Evolutionary conservation across 2,329 filamentous ascomycete species (phyloP).

Genomic region (Penicillium janthinellum): DNA sequence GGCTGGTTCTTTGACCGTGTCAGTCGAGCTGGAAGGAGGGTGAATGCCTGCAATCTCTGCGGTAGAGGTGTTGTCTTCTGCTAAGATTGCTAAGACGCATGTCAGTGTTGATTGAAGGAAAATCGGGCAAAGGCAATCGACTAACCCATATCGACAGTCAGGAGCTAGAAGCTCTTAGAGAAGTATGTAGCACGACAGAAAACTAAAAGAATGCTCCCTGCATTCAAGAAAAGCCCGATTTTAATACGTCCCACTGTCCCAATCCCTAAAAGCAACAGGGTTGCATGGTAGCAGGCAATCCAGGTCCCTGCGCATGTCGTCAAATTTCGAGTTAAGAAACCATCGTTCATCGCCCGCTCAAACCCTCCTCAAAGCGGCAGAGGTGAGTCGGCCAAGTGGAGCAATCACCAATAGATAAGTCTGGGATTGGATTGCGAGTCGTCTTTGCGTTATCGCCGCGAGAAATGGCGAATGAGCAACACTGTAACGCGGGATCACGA

Average conservation of each 20-base stretch:
- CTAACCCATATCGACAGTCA: neutral
- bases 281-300: neutral
- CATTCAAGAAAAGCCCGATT: neutral
- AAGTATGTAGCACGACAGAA: neutral
- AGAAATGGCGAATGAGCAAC: neutral
- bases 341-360: neutral
- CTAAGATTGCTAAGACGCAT: neutral
- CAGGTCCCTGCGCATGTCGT: neutral
- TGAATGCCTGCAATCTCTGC: neutral
- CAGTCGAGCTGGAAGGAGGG: neutral
- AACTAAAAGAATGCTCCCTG: neutral
- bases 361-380: neutral
- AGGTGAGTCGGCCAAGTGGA: neutral
- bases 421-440: neutral
- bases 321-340: neutral
- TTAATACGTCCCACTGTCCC: neutral
- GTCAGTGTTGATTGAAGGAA: neutral
- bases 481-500: neutral
- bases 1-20: neutral
- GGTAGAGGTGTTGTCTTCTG: neutral
- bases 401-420: neutral
- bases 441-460: neutral
- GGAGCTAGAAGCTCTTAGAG: neutral
- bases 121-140: neutral
- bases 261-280: no score